Base-by-base conservation (phyloP, 306 rosid genomes). In the Lathyrus oleraceus region DNA sequence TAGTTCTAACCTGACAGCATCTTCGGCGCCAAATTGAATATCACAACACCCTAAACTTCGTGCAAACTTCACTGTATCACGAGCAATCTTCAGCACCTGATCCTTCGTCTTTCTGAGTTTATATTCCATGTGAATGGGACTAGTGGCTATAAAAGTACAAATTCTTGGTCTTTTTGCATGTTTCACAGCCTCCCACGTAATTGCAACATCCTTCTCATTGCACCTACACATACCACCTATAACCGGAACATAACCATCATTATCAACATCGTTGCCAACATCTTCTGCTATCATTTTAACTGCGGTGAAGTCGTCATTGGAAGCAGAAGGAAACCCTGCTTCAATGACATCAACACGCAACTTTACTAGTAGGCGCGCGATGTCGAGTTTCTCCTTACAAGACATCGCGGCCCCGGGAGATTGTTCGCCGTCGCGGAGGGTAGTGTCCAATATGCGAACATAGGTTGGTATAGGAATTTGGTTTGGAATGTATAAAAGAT, bases 361-460 rank as follows among this genome's bases (percentile, higher is more conserved):
- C 79, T 67, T 79, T 0, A 80, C 76, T 0, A 94, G 83, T 79
- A 86, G 88, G 5, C 86, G 70, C 0, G 99, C 99, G 4, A 91
- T 88, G 57, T 79, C 87, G 1, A 91, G 76, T 58, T 94, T 94
- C 85, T 91, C 85, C 32, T 69, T 76, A 0, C 91, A 71, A 1
- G 88, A 83, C 76, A 94, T 81, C 5, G 96, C 77, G 3, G 97
- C 96, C 2, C 99, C 99, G 0, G 97, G 96, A 14, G 97, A 84
- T 44, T 94, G 99, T 70, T 94, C 99, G 10, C 97, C 99, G 30
- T 94, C 97, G 9, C 97, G 99, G 53, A 94, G 96, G 15, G 99
- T 94, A 44, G 99, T 94, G 82, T 94, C 96, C 10, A 91, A 69
- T 20, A 94, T 70, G 25, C 97, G 89, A 21, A 94, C 88, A 44